Evolutionary conservation across 805 yeast species (phyloP), one percentile per base, ranked within the genome.

Genomic region (Yarrowia keelungensis): DNA sequence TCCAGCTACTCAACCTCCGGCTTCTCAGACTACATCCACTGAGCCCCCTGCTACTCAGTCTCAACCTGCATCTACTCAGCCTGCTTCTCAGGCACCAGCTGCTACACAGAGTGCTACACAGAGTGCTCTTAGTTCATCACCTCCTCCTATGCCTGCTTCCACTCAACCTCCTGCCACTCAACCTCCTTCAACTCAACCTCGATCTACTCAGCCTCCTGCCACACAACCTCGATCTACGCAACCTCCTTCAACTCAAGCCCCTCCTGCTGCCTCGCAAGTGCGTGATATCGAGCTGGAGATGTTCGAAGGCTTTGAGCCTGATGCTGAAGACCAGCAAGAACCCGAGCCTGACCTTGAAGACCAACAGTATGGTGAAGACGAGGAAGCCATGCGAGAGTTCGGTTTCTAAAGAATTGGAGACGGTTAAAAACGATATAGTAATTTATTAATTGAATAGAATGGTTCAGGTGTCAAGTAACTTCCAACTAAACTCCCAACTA

Each of bases 381-480:
- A 35, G 64, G 64, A 39, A 11, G 64, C 32, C 14, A 9, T 58
- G 26, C 39, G 64, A n/a, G 64, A 58, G n/a, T n/a, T 58, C n/a
- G 64, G 64, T 8, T 5, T 53, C 16, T 53, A 39, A 15, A 51
- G 32, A 5, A 26, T 26, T 26, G 32, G 7, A 26, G 32, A 26
- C 32, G 32, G 32, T 26, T 26, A 2, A 26, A 26, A 26, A 26
- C 32, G 32, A 16, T 10, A 15, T 14, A 35, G 61, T 22, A 36
- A 39, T 41, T 54, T 39, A 54, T 54, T 39, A 15, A 54, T 39
- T 38, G 39, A 38, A 2, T 3, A 26, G 7, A 26, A 26, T 26
- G 32, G 32, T 26, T 3, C 32, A 26, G n/a, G n/a, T n/a, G n/a
- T 47, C 22, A 32, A 49, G 22, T 36, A 35, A 50, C 5, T 4